phyloP scores from a whole-genome alignment of 176 grass and related monocot species.

The Eragrostis curvula region DNA sequence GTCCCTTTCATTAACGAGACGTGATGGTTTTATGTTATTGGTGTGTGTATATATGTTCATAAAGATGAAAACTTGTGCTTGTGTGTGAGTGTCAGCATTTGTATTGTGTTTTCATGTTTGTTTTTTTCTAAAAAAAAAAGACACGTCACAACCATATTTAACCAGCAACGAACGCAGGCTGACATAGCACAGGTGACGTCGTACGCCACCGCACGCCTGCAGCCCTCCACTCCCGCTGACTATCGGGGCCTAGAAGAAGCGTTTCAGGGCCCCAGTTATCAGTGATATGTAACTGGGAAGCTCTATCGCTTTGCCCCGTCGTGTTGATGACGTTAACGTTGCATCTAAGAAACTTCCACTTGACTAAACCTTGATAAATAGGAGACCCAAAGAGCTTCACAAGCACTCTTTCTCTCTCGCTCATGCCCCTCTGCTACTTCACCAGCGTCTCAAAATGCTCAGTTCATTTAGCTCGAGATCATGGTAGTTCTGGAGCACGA shows the following conservation, averaged over 20 bases:
- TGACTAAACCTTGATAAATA: constrained; percentile 40
- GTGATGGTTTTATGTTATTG: too few species aligned
- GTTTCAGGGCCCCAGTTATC: neutral
- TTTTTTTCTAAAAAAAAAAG: too few species aligned
- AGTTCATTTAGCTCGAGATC: neutral
- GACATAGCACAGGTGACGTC: neutral
- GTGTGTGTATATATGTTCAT: too few species aligned
- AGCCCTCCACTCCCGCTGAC: neutral
- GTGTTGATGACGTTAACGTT: constrained; percentile 38
- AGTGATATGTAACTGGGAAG: neutral
- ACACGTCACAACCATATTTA: neutral
- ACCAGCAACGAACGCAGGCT: neutral
- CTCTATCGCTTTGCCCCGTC: too few species aligned
- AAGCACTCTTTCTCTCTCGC: neutral
- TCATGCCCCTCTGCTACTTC: neutral
- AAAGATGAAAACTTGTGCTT: too few species aligned
- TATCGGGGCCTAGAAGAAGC: neutral
- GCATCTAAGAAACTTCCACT: constrained; percentile 43
- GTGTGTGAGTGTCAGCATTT: too few species aligned
- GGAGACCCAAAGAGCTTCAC: neutral
- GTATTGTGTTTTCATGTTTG: neutral
- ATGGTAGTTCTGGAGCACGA: neutral
- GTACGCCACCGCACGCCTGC: neutral
- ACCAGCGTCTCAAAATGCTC: neutral
- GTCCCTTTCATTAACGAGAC: too few species aligned